Base-by-base conservation (phyloP, 2,329 filamentous ascomycete genomes). In the Talaromyces piceae region DNA sequence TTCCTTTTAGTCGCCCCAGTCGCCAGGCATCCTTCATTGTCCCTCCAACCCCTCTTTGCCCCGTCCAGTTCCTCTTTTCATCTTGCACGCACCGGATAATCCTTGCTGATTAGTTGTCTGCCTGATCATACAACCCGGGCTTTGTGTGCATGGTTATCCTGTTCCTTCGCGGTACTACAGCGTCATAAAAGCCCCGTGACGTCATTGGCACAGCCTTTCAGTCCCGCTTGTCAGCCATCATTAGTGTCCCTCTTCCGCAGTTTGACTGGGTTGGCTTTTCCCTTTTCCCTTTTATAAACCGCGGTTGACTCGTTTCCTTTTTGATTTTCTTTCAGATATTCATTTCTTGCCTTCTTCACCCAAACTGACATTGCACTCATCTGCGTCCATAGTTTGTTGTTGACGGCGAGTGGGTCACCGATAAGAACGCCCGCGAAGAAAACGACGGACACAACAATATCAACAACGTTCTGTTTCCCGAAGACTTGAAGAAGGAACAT, bases 391-490 rank as follows among this genome's bases (percentile, higher is more conserved):
- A 96, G 91, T 98, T 95, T 70, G 87, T 98, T 62, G 91, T 96
- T 59, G 89, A 98, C 79, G 88, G 87, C 60, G 81, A 80, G 61
- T 98, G 93, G 93, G 83, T 83, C 47, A 87, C 84, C 67, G 91
- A 96, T 71, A 82, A 84, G 61, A 82, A 83, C 53, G 86, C 84
- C 39, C 87, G 87, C 54, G 84, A 86, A 72, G 91, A 96, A 73
- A 81, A 82, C 64, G 91, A 96, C 76, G 79, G 80, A 58, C 77
- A 83, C 63, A 86, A 87, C 63, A 95, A 91, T 78, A 77, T 90
- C 62, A 97, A 97, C 79, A 97, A 97, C 81, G 83, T 96, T 57
- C 80, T 98, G 52, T 80, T 81, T 37, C 82, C 86, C 52, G 81
- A 89, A 56, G 79, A 88, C 64, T 86, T 95, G 61, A 69, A 70